Base-by-base conservation (phyloP, 495 filamentous ascomycete species). In the Glutinoglossum americanum region DNA sequence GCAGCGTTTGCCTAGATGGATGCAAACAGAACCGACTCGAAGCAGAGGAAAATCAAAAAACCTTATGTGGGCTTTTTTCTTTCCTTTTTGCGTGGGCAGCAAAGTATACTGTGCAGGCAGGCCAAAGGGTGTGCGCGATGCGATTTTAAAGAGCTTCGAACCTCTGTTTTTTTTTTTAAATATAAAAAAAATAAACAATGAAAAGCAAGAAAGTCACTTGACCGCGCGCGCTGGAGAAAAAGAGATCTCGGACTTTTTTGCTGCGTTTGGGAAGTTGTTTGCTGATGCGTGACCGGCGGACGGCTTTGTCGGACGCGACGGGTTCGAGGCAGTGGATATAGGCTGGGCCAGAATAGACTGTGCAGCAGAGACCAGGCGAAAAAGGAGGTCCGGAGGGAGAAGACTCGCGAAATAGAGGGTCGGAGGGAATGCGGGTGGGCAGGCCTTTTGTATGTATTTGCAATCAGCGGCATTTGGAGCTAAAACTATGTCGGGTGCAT, bases 361-460 rank as follows among this genome's bases (percentile, higher is more conserved):
- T 35, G 54, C 28, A 4, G 54, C 54, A 33, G 33, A 56, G 21
- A 39, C n/a, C 54, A 56, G 39, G 54, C 54, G 21, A 11, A 32
- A 56, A 28, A 17, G 54, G 32, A 39, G 54, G 35, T n/a, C 30
- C 54, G 30, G 25, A 41, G 30, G 5, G 54, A 39, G 32, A 56
- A 56, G n/a, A 56, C 54, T 39, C 33, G 54, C 33, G 39, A 56
- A 45, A 56, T 56, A 45, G 54, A 56, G 23, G 23, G 28, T 56
- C 13, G 54, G 39, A 45, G 49, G 49, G 49, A 53, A 30, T 17
- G 49, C 49, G 49, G 49, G 49, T 30, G 49, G 41, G 49, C 49
- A 53, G 49, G 49, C 49, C 49, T 53, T 53, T 53, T 53, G 49
- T 53, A 53, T 53, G 49, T 53, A 53, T 27, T 45, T 27, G 49